These are phyloP conservation scores for Mycena albidolilacea DNA, from an alignment of 768 basidiomycete genomes.

Conservation along the genomic window DNA sequence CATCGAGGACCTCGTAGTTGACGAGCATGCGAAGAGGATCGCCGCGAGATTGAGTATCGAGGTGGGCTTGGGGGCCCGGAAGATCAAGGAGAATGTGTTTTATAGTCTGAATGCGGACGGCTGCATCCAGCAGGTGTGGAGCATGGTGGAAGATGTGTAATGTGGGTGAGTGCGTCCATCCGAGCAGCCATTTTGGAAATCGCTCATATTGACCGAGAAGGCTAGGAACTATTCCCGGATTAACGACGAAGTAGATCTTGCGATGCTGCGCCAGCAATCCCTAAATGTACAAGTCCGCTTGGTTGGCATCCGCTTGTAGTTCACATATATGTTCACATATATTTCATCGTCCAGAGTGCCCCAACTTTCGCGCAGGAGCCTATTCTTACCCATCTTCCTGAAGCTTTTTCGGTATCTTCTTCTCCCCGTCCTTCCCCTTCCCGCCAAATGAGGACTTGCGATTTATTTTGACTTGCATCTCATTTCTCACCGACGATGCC, in stretches of 20 bases:
- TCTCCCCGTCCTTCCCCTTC: slow-evolving; percentile 23
- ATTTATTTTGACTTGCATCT: slow-evolving; percentile 5
- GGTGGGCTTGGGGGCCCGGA: slow-evolving; percentile 14
- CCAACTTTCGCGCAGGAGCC: slow-evolving; percentile 22
- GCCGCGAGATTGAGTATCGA: slow-evolving; percentile 23
- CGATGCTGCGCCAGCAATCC: slow-evolving; percentile 23
- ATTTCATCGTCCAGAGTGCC: slow-evolving; percentile 25
- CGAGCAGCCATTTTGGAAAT: slow-evolving; percentile 13
- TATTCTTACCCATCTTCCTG: slow-evolving; percentile 23
- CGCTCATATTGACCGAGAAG: background rate
- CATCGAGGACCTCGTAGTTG: slow-evolving; percentile 22
- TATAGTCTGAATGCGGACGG: slow-evolving; percentile 25
- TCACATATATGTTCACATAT: slow-evolving; percentile 22
- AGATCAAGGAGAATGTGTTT: slow-evolving; percentile 29
- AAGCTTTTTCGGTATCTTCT: slow-evolving; percentile 1
- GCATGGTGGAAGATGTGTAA: slow-evolving; percentile 28
- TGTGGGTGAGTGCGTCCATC: slow-evolving; percentile 19
- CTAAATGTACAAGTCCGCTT: slow-evolving; percentile 24
- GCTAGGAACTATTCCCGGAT: background rate
- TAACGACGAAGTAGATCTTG: slow-evolving; percentile 17
- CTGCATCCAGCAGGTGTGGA: slow-evolving; percentile 28
- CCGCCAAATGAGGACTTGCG: slow-evolving; percentile 15
- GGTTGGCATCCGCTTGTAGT: slow-evolving; percentile 22
- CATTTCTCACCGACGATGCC: background rate
- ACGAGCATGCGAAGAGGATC: slow-evolving; percentile 19